Percentiles rank a stretch among this genome's conserved stretches.
Evolutionary conservation across 2,329 filamentous ascomycete genomes (phyloP).

Genomic region (Daldinia sp.): DNA sequence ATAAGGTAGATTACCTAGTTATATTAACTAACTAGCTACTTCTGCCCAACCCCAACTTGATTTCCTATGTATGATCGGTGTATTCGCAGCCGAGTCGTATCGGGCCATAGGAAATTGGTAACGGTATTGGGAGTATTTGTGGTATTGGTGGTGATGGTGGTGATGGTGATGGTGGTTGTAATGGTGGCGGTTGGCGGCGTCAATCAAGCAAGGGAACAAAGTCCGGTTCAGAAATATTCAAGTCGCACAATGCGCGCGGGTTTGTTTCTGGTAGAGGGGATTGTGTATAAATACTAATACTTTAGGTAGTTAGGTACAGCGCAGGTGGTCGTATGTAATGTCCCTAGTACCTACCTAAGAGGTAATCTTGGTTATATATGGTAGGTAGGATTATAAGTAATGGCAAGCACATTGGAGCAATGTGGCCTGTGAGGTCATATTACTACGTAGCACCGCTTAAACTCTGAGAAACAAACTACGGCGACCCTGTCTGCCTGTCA

Average conservation of each 20-base stretch:
- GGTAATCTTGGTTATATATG: not conserved
- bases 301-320: not conserved
- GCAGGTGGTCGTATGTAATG: not conserved
- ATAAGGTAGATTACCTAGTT: not conserved
- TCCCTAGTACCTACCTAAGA: not conserved
- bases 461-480: constrained; percentile 10
- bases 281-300: not conserved
- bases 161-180: too few relatives aligned
- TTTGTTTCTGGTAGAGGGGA: not conserved
- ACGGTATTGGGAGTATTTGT: not conserved
- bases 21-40: constrained; percentile 4
- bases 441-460: constrained; percentile 32
- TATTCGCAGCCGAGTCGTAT: constrained; percentile 25
- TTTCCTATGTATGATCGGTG: constrained; percentile 13
- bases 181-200: not conserved
- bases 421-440: constrained; percentile 44
- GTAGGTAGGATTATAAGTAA: constrained; percentile 5
- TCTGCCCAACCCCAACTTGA: constrained; percentile 1
- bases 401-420: constrained; percentile 15
- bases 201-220: not conserved
- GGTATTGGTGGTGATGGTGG: not conserved
- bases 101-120: constrained; percentile 34
- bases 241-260: not conserved
- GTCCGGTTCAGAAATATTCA: not conserved
- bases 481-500: not conserved